These are phyloP conservation scores for Ustanciosporium gigantosporum DNA, from an alignment of 1,284 basidiomycete genomes.

Conservation along the genomic window DNA sequence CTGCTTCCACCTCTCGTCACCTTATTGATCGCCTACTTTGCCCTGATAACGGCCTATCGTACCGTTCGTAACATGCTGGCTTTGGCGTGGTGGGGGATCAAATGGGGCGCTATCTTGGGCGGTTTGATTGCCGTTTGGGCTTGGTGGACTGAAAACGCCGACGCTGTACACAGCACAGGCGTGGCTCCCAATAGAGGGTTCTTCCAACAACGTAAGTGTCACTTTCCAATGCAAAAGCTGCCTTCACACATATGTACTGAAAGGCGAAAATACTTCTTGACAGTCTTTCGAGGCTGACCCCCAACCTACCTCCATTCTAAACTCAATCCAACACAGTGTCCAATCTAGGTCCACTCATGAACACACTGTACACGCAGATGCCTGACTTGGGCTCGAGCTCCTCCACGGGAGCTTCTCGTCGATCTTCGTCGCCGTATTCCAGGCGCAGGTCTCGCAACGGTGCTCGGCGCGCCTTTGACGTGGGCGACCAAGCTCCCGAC, in stretches of 20 bases:
- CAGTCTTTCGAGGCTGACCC: constrained; percentile 27
- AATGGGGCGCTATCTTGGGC: constrained; percentile 48
- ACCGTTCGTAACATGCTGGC: constrained; percentile 33
- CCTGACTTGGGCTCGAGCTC: constrained; percentile 7
- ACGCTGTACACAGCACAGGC: constrained; percentile 34
- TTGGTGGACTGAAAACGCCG: constrained; percentile 42
- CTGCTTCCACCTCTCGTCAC: constrained; percentile 45
- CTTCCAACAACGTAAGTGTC: constrained; percentile 28
- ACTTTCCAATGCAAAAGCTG: not conserved
- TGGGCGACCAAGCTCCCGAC: constrained; percentile 9
- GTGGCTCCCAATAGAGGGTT: constrained; percentile 11
- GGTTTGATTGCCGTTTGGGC: constrained; percentile 43
- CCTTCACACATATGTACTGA: not conserved
- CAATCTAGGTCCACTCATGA: constrained; percentile 21
- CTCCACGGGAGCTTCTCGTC: constrained; percentile 1
- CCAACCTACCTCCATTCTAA: not conserved
- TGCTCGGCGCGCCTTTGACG: constrained; percentile 6
- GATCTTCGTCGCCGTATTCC: constrained; percentile 2
- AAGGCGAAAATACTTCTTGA: not conserved
- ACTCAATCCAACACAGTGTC: constrained; percentile 9
- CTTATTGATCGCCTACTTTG: constrained; percentile 45
- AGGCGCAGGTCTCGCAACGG: constrained; percentile 11
- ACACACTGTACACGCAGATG: constrained; percentile 29
- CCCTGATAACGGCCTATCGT: constrained; percentile 43
- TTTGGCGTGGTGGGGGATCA: constrained; percentile 45